A percentile compares a stretch with the other conserved stretches of the same genome.
These are phyloP conservation scores for Calycina marina DNA, from an alignment of 2,329 filamentous ascomycete species.

Conservation along the genomic window DNA sequence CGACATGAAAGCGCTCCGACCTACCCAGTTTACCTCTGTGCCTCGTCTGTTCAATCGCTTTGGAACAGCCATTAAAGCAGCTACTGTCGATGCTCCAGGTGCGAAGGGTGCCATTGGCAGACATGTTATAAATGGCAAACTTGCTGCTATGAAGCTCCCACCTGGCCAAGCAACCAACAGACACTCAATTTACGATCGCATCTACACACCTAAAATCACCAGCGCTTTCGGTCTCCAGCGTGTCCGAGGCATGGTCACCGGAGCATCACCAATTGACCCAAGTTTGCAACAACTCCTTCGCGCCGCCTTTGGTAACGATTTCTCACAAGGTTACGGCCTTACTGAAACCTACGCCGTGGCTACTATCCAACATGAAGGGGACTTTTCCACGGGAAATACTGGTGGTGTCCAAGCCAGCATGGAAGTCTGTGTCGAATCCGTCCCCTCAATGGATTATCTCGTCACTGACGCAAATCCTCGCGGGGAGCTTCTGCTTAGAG, in stretches of 20 bases:
- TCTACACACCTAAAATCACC: constrained; percentile 82
- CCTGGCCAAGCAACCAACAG: constrained; percentile 62
- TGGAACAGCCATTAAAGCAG: constrained; percentile 63
- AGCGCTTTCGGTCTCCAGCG: constrained; percentile 71
- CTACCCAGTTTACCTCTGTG: constrained; percentile 74
- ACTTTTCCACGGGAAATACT: constrained; percentile 69
- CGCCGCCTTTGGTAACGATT: constrained; percentile 62
- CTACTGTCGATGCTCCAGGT: constrained; percentile 66
- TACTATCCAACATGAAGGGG: constrained; percentile 52
- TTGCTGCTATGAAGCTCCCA: constrained; percentile 59
- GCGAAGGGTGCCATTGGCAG: constrained; percentile 70
- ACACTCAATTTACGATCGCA: constrained; percentile 66
- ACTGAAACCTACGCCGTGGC: constrained; percentile 82
- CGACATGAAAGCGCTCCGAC: constrained; percentile 75
- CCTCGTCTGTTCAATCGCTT: constrained; percentile 88
- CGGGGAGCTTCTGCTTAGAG: constrained; percentile 76
- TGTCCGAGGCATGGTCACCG: constrained; percentile 61
- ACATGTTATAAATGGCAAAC: constrained; percentile 66
- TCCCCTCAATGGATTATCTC: constrained; percentile 88
- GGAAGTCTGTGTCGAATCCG: constrained; percentile 72
- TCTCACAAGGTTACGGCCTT: constrained; percentile 81
- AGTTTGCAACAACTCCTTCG: constrained; percentile 79
- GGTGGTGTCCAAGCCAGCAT: constrained; percentile 52
- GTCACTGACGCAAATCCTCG: constrained; percentile 78
- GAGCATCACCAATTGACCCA: constrained; percentile 82